Conservation (phyloP, 2,329 filamentous ascomycete genomes). For the Leptosphaerulina australis region DNA sequence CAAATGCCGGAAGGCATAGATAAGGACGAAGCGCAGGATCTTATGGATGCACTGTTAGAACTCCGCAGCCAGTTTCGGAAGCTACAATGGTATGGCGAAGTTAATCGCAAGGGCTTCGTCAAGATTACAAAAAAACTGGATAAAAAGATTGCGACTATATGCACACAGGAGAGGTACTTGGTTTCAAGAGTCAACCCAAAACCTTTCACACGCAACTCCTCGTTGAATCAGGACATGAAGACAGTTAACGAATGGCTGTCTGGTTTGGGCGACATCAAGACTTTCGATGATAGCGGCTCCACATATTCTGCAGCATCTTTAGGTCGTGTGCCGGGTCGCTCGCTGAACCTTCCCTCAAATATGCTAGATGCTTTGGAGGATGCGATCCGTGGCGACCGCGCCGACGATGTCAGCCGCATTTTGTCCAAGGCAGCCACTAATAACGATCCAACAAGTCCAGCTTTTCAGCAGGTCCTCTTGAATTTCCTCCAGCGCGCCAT, state of each 20-base stretch:
- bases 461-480: constrained; percentile 71
- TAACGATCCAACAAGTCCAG: constrained; percentile 54
- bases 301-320: constrained; percentile 72
- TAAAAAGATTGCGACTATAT: constrained; percentile 81
- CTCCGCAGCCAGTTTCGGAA: constrained; percentile 86
- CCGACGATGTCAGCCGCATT: constrained; percentile 59
- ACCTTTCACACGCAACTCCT: constrained; percentile 79
- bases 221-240: constrained; percentile 64
- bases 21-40: constrained; percentile 86
- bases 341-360: constrained; percentile 71
- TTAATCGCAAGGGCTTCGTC: constrained; percentile 91
- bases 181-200: constrained; percentile 88
- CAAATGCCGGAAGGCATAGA: constrained; percentile 76
- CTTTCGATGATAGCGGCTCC: constrained; percentile 75
- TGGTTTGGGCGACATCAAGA: constrained; percentile 76
- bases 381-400: constrained; percentile 72
- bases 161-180: constrained; percentile 84
- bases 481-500: constrained; percentile 81
- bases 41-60: constrained; percentile 88
- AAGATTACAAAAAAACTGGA: constrained; percentile 99
- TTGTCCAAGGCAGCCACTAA: constrained; percentile 64
- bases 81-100: constrained; percentile 96
- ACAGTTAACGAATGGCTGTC: constrained; percentile 92
- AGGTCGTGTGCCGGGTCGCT: constrained; percentile 76
- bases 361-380: constrained; percentile 74